Percentiles rank a stretch among this genome's conserved stretches.
These are phyloP conservation scores for Boletus coffeatus DNA, from an alignment of 1,284 basidiomycete genomes.

Conservation along the genomic window DNA sequence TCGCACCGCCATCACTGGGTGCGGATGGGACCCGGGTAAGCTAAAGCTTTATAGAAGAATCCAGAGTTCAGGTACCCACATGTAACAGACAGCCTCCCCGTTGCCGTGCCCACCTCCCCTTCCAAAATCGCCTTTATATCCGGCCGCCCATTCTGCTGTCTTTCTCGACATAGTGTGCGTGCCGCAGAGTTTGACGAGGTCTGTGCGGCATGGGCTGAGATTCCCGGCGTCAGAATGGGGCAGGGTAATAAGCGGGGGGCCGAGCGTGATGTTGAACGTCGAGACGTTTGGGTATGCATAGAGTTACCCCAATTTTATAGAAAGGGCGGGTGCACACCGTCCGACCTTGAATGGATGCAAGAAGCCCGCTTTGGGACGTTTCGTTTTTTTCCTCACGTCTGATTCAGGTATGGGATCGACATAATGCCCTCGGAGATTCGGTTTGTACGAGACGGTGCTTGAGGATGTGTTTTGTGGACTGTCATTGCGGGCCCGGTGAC, in stretches of 20 bases:
- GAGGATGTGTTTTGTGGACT: not conserved
- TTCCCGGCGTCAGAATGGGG: conserved; percentile 33
- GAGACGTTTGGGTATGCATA: conserved; percentile 43
- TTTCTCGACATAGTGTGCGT: conserved; percentile 39
- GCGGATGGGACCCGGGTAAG: conserved; percentile 1
- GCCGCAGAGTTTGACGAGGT: conserved; percentile 35
- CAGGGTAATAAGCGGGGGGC: conserved; percentile 37
- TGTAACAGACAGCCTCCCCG: conserved; percentile 24
- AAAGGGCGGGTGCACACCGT: not conserved
- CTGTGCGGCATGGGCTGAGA: conserved; percentile 36
- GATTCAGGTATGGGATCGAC: not conserved
- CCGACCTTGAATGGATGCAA: not conserved
- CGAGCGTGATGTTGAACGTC: conserved; percentile 42
- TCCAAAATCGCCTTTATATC: conserved; percentile 18
- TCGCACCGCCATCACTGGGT: conserved; percentile 6
- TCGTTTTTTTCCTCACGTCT: not conserved
- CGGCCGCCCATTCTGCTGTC: conserved; percentile 16
- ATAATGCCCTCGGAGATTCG: not conserved
- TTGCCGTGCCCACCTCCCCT: conserved; percentile 20
- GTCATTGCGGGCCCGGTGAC: not conserved
- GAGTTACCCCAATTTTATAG: not conserved
- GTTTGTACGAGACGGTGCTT: not conserved
- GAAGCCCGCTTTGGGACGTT: not conserved
- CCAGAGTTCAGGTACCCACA: conserved; percentile 14
- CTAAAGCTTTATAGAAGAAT: not conserved